Conservation (phyloP, 2,329 filamentous ascomycete species). For the Talaromyces sp. region DNA sequence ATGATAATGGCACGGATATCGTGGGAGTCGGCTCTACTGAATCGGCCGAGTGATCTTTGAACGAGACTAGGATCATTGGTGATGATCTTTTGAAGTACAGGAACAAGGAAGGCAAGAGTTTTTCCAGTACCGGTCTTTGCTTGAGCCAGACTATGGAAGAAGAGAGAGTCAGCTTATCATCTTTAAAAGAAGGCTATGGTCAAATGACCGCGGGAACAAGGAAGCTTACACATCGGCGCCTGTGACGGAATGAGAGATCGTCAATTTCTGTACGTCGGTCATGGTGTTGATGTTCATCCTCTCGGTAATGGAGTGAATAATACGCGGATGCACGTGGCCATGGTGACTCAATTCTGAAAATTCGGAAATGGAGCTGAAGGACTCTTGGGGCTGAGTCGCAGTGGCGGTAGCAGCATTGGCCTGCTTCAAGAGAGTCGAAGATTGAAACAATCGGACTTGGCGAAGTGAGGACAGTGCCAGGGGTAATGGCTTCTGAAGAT, state of each 20-base stretch:
- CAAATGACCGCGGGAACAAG: neutral
- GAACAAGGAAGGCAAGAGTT: constrained; percentile 87
- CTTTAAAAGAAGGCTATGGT: neutral
- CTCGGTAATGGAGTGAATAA: constrained; percentile 64
- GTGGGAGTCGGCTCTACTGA: constrained; percentile 25
- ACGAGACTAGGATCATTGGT: constrained; percentile 55
- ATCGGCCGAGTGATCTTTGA: constrained; percentile 14
- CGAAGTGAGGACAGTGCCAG: neutral
- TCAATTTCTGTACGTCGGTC: constrained; percentile 86
- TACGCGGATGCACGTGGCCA: constrained; percentile 53
- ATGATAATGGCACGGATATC: constrained; percentile 58
- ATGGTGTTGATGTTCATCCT: constrained; percentile 75
- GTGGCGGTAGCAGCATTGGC: constrained; percentile 24
- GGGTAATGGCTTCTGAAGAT: constrained; percentile 5
- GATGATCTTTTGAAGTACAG: constrained; percentile 75
- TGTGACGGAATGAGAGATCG: constrained; percentile 72
- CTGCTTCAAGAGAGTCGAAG: constrained; percentile 24
- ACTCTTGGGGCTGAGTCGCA: constrained; percentile 18
- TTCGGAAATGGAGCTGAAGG: constrained; percentile 26
- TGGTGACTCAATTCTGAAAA: constrained; percentile 37
- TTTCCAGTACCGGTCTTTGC: constrained; percentile 97
- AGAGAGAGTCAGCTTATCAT: neutral
- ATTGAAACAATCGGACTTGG: constrained; percentile 27
- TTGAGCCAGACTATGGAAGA: constrained; percentile 66
- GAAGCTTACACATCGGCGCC: constrained; percentile 72